Evolutionary conservation across 2,329 filamentous ascomycete species (phyloP), one percentile per base, ranked within the genome.

Genomic region (Thielaviopsis punctulata): DNA sequence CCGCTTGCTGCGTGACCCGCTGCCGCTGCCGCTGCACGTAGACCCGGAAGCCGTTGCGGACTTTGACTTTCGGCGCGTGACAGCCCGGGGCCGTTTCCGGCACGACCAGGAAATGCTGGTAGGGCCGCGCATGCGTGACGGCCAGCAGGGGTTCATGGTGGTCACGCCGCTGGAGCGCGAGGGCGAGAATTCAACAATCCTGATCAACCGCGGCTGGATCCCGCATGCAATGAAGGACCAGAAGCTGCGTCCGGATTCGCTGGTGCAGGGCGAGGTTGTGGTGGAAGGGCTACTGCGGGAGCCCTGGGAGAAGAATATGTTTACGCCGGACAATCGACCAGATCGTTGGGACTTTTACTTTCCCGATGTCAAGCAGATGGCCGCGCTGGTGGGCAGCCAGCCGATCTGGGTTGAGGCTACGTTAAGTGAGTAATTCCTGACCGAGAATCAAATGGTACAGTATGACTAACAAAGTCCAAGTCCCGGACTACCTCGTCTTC

Each of bases 71-170:
- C 77, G 92, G 56, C 77, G 86, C 52, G 85, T 98, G 48, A 76
- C 78, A 57, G 83, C 87, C 10, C 77, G 71, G 0, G 92, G 92
- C 9, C 70, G 66, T 52, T 80, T 87, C 59, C 72, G 84, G 39
- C 92, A 98, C 66, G 89, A 95, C 63, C 79, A 85, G 64, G 92
- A 98, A 71, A 98, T 98, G 89, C 73, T 98, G 50, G 80, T 98
- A 55, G 92, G 92, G 1, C 92, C 92, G 53, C 79, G 92, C 47
- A 79, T 95, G 70, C 76, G 80, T 56, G 90, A 98, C 57, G 90
- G 90, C 12, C 78, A 90, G 62, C 83, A 95, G 62, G 92, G 92
- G 2, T 98, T 80, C 67, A 77, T 93, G 61, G 90, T 98, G 36
- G 71, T 98, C 22, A 98, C 92, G 45, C 92, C 92, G 19, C 71